Evolutionary conservation across 2,329 filamentous ascomycete species (phyloP), one percentile per base, ranked within the genome.

Genomic region (Colletotrichum tanaceti): DNA sequence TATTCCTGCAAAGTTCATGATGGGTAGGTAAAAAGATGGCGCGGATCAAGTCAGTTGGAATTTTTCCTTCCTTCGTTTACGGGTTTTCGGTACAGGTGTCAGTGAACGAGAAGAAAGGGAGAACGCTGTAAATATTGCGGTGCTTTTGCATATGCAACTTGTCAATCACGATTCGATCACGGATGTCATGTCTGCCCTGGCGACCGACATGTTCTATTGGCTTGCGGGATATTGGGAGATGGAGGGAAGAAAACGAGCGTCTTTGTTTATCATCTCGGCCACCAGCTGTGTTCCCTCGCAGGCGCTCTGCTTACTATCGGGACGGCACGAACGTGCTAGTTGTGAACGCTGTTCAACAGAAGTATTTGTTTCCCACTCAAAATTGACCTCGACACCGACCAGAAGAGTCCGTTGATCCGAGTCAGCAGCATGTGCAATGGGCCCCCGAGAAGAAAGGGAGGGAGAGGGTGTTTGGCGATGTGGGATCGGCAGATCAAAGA

Each of bases 1-100:
- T 58, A 55, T 66, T 20, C 66, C 57, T 35, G 50, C 50, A 63
- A 32, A 52, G 38, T 55, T 61, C 50, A 49, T 47, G 66, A 43
- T 47, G 50, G 66, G 35, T 49, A 66, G 57, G 55, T 39, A 65
- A 68, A 69, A 69, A 57, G 62, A 57, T 46, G 54, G 62, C 44
- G 62, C 62, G 50, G 49, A 52, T 32, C 41, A 35, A 13, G 35
- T 35, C 32, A 22, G 39, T 24, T 24, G 22, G 24, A 39, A 46
- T 35, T 52, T 20, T 47, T 64, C 11, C 35, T 38, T 4, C 22
- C 28, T 54, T 24, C 38, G 35, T 61, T 24, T 20, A 32, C 14
- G 16, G 11, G 24, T 50, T 6, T 13, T 32, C 7, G 28, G 28
- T 32, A 32, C 28, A 32, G 28, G 6, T 32, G 28, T 32, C 18